phyloP scores from a whole-genome alignment of 352 stramenopile species.

The Phytopythium mirpurense region DNA sequence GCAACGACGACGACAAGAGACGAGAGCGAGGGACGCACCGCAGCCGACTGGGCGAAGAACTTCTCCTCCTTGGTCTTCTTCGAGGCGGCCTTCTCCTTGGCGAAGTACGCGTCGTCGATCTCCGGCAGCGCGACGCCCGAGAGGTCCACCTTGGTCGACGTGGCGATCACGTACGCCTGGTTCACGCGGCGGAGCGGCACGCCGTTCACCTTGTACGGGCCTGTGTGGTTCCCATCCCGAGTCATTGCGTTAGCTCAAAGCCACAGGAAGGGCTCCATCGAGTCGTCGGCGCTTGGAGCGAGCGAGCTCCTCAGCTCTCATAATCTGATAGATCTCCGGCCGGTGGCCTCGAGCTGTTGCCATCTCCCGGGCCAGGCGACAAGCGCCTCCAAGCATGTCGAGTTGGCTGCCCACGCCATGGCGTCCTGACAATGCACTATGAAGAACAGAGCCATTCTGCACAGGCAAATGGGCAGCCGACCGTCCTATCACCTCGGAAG shows the following conservation, averaged over 20 bases:
- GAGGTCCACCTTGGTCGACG: slow-evolving; percentile 96
- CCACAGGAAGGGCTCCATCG: too few relatives aligned
- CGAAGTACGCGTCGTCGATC: slow-evolving; percentile 98
- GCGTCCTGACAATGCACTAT: too few relatives aligned
- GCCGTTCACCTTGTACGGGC: slow-evolving; percentile 99
- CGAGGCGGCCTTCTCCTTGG: slow-evolving; percentile 81
- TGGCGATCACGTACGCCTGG: slow-evolving; percentile 99
- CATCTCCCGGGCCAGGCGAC: slow-evolving; percentile 5
- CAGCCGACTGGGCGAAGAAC: slow-evolving; percentile 94
- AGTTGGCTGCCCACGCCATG: neutral
- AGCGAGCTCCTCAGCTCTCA: slow-evolving; percentile 82
- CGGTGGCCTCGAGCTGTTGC: slow-evolving; percentile 18
- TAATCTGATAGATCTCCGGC: slow-evolving; percentile 76
- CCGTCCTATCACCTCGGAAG: neutral
- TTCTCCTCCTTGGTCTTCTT: slow-evolving; percentile 95
- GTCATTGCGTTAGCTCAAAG: too few relatives aligned
- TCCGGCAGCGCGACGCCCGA: slow-evolving; percentile 89
- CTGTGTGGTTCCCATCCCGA: too few relatives aligned
- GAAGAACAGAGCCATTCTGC: too few relatives aligned
- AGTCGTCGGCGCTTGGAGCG: too few relatives aligned
- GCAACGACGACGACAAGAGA: neutral
- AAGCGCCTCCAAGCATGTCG: slow-evolving; percentile 5
- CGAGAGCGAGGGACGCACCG: slow-evolving; percentile 40
- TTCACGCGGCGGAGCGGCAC: slow-evolving; percentile 98
- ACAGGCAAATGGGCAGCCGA: neutral